phyloP scores from a whole-genome alignment of 345 rosid species.

The Gossypium mustelinum region DNA sequence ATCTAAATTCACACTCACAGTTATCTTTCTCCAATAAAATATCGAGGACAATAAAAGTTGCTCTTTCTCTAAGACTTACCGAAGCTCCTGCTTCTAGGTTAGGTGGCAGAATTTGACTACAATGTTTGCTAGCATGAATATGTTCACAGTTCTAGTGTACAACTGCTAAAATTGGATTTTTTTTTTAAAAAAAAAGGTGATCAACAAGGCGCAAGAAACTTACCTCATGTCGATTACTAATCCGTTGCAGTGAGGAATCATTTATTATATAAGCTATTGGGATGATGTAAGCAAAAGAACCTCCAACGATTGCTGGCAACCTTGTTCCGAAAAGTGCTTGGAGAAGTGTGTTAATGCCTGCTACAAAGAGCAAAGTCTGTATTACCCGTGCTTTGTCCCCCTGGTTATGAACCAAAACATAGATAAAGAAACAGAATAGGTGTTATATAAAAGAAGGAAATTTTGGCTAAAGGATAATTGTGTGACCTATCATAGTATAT shows the following conservation, averaged over 20 bases:
- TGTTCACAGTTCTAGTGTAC: no score
- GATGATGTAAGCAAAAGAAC: constrained; percentile 67
- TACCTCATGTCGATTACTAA: constrained; percentile 67
- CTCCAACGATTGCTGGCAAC: constrained; percentile 85
- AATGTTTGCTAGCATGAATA: no score
- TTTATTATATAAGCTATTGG: constrained; percentile 72
- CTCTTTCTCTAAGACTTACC: no score
- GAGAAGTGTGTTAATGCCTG: constrained; percentile 83
- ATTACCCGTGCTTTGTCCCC: constrained; percentile 85
- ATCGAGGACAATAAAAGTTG: no score
- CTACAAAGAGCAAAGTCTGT: constrained; percentile 81
- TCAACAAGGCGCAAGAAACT: neutral
- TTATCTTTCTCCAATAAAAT: no score
- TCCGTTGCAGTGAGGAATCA: constrained; percentile 61
- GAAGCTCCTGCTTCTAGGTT: no score
- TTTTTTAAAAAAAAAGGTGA: no score
- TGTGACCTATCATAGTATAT: neutral
- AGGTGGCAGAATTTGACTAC: no score
- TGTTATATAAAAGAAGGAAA: constrained; percentile 1
- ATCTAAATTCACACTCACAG: no score
- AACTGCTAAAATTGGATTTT: no score
- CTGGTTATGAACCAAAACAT: constrained; percentile 32
- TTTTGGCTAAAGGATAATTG: neutral
- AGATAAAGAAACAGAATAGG: neutral
- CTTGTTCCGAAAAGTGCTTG: constrained; percentile 90